Conservation (phyloP, 768 basidiomycete genomes). For the Suillus brevipes region DNA sequence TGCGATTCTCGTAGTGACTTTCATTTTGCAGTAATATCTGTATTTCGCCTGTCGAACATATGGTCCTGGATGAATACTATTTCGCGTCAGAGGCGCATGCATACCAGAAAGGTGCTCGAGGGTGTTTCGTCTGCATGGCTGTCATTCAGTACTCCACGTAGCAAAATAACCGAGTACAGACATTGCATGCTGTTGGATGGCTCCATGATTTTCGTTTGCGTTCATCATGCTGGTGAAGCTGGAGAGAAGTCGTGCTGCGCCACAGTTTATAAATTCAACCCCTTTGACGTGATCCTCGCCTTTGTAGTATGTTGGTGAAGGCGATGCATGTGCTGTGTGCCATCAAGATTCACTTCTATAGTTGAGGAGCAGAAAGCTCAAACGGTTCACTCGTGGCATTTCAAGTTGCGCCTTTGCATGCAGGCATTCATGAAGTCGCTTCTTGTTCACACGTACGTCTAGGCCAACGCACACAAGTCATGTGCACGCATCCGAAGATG, state of each 20-base stretch:
- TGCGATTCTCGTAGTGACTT: conserved; percentile 17
- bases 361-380: background rate
- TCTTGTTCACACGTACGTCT: conserved; percentile 5
- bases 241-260: background rate
- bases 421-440: conserved; percentile 1
- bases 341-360: conserved; percentile 1
- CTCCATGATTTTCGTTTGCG: conserved; percentile 1
- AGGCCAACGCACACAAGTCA: background rate
- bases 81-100: conserved; percentile 4
- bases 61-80: background rate
- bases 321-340: conserved; percentile 9
- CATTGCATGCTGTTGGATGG: conserved; percentile 1
- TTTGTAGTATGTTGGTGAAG: conserved; percentile 3
- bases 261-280: conserved; percentile 8
- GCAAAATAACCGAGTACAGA: background rate
- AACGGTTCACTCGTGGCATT: conserved; percentile 1
- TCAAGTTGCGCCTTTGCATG: conserved; percentile 1
- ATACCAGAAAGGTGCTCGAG: conserved; percentile 7
- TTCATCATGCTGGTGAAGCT: conserved; percentile 2
- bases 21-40: conserved; percentile 27
- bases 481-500: conserved; percentile 1
- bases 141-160: background rate
- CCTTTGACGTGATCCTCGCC: conserved; percentile 6
- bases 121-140: background rate
- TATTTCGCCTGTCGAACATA: conserved; percentile 29